Base-by-base conservation (phyloP, 345 rosid species). In the Boechera divaricarpa region DNA sequence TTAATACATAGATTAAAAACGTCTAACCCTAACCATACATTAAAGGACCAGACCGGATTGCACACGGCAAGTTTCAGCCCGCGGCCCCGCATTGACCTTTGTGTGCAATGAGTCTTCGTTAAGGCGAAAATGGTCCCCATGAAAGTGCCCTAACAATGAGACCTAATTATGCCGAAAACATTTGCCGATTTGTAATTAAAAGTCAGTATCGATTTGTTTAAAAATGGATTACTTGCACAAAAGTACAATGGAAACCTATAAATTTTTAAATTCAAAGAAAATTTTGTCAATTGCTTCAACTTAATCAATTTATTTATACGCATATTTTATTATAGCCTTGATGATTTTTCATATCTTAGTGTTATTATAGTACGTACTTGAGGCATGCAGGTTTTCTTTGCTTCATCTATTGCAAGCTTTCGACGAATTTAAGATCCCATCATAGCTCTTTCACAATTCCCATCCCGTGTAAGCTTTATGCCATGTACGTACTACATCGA, bases 101-200 rank as follows among this genome's bases (percentile, higher is more conserved):
- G 4, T 45, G 10, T 36, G 58, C 32, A 65, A 66, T 32, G 29
- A 67, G 59, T 57, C 78, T 66, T 56, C 60, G 39, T 57, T 47
- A 57, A 38, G 51, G 4, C 38, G 3, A 24, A 18, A 15, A 75
- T 75, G 73, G 79, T 75, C 73, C 78, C 78, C 78, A 36, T 75
- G 73, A 67, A 67, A 67, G 67, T 75, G 73, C 67, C 73, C 47
- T 75, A 38, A 67, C 79, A 48, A 2, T 75, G 65, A 66, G 67
- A 66, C 67, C 67, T 67, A 28, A 58, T 38, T 67, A 21, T 21
- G 24, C 24, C 24, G 24, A 21, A 21, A 21, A 49, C 29, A 28
- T 28, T 28, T 28, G 29, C 29, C 29, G 29, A 28, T 28, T 28
- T 28, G 29, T 28, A 28, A 28, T 28, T 2, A 2, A 28, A 26